Base-by-base conservation (phyloP, 2,329 filamentous ascomycete genomes). In the Nakataea oryzae region DNA sequence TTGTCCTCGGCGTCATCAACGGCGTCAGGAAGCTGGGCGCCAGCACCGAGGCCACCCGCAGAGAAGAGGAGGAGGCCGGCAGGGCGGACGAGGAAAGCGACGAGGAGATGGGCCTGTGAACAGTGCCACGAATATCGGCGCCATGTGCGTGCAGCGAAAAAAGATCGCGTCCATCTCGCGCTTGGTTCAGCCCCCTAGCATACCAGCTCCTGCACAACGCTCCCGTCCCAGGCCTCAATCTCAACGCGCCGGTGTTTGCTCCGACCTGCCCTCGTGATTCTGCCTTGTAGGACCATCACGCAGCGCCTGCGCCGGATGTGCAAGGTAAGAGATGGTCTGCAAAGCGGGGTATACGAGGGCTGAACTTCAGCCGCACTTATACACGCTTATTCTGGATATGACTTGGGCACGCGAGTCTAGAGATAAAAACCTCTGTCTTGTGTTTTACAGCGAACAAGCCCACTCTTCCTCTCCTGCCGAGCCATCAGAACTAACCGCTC, bases 1-100 rank as follows among this genome's bases (percentile, higher is more conserved):
- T 97, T 70, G 86, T 97, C 64, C 80, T 86, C 1, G 90, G 90
- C 1, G 91, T 97, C 2, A 87, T 97, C 66, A 93, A 97, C 73
- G 91, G 90, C 5, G 80, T 97, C 69, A 84, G 92, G 69, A 93
- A 86, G 78, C 85, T 97, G 60, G 91, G 91, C 12, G 86, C 88
- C 2, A 91, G 89, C 54, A 86, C 86, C 61, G 93, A 97, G 78
- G 85, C 88, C 65, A 84, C 85, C 58, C 82, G 90, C 65, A 81
- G 88, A 65, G 92, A 96, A 69, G 84, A 89, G 66, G 89, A 95
- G 70, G 84, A 85, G 55, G 89, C 54, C 6, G 54, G 30, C 11
- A 91, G 68, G 84, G 57, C 58, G 58, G 86, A 88, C 66, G 84
- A 88, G 59, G 76, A 76, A 61, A 81, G 76, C 58, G 80, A 82